Evolutionary conservation across 1,284 basidiomycete species (phyloP), one percentile per base, ranked within the genome.

Genomic region (Boletus sp.): DNA sequence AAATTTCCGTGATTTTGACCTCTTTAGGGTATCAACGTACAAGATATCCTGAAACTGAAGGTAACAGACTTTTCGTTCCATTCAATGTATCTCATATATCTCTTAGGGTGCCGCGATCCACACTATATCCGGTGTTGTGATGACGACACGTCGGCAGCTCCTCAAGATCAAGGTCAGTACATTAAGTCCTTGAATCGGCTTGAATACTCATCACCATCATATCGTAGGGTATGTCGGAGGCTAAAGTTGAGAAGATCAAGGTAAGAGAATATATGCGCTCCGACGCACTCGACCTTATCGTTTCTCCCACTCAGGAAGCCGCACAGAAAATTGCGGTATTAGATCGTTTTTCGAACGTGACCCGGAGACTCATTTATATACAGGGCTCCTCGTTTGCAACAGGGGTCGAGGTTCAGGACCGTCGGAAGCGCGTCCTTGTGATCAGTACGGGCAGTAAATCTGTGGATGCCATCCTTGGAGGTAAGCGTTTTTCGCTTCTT

Each of bases 231-330:
- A 88, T 92, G 83, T 93, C 91, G 5, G 91, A 93, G 67, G 92
- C 95, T 3, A 97, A 97, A 74, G 93, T 97, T 1, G 95, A 97
- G 71, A 97, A 97, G 74, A 92, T 97, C 69, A 97, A 97, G 81
- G 94, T 88, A 61, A 37, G 35, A 38, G 49, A 25, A 53, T 73
- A 64, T 72, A 74, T 74, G 61, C 66, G 73, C 48, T 31, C 46
- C 25, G 35, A 55, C 52, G 58, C n/a, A 58, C 43, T 53, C 51
- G 52, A 25, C 30, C 59, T 52, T 21, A 56, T 54, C 48, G 6
- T 40, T 56, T 4, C 10, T 44, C 52, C 38, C 27, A 51, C 56
- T 27, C 63, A 95, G 92, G 94, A 96, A 80, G 91, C 91, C 17
- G 91, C 91, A 5, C 83, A 89, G 63, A 95, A 95, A 73, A 89